Conservation (phyloP, 495 filamentous ascomycete species). For the Entonaema liquescens region DNA sequence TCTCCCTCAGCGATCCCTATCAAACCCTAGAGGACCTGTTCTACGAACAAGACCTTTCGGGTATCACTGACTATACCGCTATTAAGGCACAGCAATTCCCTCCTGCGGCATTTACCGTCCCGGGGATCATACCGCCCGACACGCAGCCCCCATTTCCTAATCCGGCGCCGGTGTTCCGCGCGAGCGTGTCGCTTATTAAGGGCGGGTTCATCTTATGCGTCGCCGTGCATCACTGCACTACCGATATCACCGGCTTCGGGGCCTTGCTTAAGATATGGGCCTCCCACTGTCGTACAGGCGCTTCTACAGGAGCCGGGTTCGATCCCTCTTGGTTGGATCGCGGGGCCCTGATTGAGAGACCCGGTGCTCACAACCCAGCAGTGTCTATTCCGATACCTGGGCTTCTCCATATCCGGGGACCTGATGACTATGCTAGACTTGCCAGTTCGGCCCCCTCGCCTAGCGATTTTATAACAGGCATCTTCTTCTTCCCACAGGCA, state of each 20-base stretch:
- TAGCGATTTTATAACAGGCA: slow-evolving; percentile 9
- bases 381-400: slow-evolving; percentile 17
- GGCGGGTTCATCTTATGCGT: slow-evolving; percentile 40
- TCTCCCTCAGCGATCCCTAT: slow-evolving; percentile 26
- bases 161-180: slow-evolving; percentile 40
- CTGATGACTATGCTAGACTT: slow-evolving; percentile 15
- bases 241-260: slow-evolving; percentile 44
- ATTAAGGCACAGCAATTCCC: slow-evolving; percentile 35
- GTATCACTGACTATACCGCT: slow-evolving; percentile 29
- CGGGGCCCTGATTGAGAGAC: background rate
- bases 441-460: background rate
- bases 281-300: slow-evolving; percentile 33
- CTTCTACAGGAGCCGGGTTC: slow-evolving; percentile 28
- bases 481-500: slow-evolving; percentile 38
- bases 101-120: slow-evolving; percentile 29
- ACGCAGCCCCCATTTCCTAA: slow-evolving; percentile 29
- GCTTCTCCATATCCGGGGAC: slow-evolving; percentile 26
- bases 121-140: slow-evolving; percentile 31
- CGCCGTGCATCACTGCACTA: slow-evolving; percentile 42
- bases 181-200: slow-evolving; percentile 34
- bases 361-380: background rate
- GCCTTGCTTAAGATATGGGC: slow-evolving; percentile 45
- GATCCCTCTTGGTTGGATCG: slow-evolving; percentile 37
- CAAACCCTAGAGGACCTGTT: slow-evolving; percentile 38
- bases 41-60: slow-evolving; percentile 28